phyloP scores from a whole-genome alignment of 768 basidiomycete species.

The Cystobasidium ongulense region DNA sequence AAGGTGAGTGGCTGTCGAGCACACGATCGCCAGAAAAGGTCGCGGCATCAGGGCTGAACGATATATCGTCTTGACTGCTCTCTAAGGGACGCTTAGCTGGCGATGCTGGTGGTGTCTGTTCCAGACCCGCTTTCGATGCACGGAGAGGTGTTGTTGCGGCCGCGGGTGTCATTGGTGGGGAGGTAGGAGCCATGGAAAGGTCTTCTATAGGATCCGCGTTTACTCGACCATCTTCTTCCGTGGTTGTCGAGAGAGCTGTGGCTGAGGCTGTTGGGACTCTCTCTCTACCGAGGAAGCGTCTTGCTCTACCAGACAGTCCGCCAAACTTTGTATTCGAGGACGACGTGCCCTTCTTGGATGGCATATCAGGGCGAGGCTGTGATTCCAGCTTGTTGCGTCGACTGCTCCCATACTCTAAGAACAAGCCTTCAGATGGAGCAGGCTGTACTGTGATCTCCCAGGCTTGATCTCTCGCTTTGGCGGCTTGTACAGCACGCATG shows the following conservation, averaged over 20 bases:
- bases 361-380: neutral
- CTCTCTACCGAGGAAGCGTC: neutral
- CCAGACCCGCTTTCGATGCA: neutral
- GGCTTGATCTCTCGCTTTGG: conserved; percentile 1
- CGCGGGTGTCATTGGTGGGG: neutral
- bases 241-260: neutral
- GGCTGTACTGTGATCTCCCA: conserved; percentile 9
- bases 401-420: neutral
- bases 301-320: neutral
- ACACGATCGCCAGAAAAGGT: neutral
- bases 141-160: neutral
- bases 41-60: too few relatives aligned
- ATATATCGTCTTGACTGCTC: neutral
- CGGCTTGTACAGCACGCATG: conserved; percentile 12
- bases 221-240: neutral
- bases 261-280: neutral
- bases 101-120: neutral
- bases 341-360: neutral
- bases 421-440: neutral
- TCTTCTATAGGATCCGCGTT: neutral
- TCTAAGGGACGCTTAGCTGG: neutral
- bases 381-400: neutral
- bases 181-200: neutral
- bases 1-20: neutral
- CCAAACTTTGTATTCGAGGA: neutral